Percentiles rank a stretch among this genome's conserved stretches.
phyloP scores from a whole-genome alignment of 2,329 filamentous ascomycete genomes.

The Chrysosphaeria jannelii region DNA sequence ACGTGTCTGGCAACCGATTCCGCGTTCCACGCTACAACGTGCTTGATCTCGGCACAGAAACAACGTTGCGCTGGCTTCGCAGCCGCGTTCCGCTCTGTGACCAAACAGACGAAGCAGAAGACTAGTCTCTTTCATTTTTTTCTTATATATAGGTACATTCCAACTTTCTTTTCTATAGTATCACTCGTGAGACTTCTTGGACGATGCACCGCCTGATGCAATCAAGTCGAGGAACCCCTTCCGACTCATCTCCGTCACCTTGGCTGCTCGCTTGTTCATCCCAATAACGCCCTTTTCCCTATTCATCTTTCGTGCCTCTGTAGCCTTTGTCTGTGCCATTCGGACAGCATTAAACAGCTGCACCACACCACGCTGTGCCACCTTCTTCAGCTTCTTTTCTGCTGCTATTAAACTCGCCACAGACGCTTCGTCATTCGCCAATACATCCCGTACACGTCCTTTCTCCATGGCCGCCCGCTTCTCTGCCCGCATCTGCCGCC shows the following conservation, averaged over 20 bases:
- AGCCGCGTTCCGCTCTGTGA: constrained; percentile 54
- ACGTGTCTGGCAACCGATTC: constrained; percentile 66
- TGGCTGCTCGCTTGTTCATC: constrained; percentile 52
- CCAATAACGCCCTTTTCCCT: constrained; percentile 49
- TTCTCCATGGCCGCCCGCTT: constrained; percentile 55
- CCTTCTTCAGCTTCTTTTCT: constrained; percentile 59
- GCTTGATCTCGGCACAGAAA: constrained; percentile 64
- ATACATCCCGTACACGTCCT: constrained; percentile 62
- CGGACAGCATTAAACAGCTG: constrained; percentile 91
- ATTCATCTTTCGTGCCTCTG: constrained; percentile 40
- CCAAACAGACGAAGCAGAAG: no score
- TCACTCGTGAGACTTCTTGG: no score
- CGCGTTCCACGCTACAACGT: constrained; percentile 62
- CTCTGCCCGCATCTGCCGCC: constrained; percentile 48
- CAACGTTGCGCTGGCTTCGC: constrained; percentile 51
- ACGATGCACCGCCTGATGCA: constrained; percentile 28
- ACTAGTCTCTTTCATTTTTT: no score
- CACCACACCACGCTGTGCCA: constrained; percentile 75
- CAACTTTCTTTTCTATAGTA: no score
- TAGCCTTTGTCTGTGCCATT: constrained; percentile 68
- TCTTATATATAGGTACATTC: no score
- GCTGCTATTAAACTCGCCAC: constrained; percentile 28
- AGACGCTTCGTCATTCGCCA: constrained; percentile 6
- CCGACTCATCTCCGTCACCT: constrained; percentile 85
- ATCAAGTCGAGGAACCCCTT: constrained; percentile 90